These are phyloP conservation scores for Gonium pectorale DNA, from an alignment of 139 green algal species.

Conservation along the genomic window DNA sequence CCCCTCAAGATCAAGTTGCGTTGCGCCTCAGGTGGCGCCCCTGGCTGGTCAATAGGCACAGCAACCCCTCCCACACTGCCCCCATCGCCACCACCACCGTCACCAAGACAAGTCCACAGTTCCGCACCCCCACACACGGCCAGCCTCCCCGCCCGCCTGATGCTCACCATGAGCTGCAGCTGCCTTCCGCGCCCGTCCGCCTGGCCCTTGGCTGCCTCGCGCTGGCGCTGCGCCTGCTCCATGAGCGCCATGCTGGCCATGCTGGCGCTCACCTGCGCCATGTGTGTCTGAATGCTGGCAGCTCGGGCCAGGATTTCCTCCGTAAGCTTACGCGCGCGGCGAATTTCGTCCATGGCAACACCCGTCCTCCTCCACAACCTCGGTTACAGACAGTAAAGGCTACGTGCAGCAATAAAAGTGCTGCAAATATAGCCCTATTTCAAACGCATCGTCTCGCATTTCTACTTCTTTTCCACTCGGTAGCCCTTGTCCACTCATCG, in stretches of 20 bases:
- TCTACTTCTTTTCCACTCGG: too few species aligned
- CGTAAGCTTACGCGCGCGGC: conserved; percentile 17
- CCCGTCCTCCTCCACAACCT: too few species aligned
- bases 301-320: conserved; percentile 45
- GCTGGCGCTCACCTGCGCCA: conserved; percentile 17
- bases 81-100: not conserved
- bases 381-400: not conserved
- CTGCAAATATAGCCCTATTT: too few species aligned
- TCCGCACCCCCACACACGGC: not conserved
- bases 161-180: conserved; percentile 4
- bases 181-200: not conserved
- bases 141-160: not conserved
- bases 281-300: conserved; percentile 36
- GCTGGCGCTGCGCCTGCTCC: conserved; percentile 20
- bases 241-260: conserved; percentile 52
- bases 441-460: too few species aligned
- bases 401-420: too few species aligned
- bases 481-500: too few species aligned
- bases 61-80: not conserved
- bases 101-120: not conserved
- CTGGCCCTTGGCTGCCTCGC: not conserved
- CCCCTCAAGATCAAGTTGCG: too few species aligned
- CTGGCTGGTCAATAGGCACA: too few species aligned
- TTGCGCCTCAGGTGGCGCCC: too few species aligned
- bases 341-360: conserved; percentile 48